Percentiles rank a stretch among this genome's conserved stretches.
Evolutionary conservation across 306 rosid species (phyloP).

Genomic region (Crotalaria pallida): DNA sequence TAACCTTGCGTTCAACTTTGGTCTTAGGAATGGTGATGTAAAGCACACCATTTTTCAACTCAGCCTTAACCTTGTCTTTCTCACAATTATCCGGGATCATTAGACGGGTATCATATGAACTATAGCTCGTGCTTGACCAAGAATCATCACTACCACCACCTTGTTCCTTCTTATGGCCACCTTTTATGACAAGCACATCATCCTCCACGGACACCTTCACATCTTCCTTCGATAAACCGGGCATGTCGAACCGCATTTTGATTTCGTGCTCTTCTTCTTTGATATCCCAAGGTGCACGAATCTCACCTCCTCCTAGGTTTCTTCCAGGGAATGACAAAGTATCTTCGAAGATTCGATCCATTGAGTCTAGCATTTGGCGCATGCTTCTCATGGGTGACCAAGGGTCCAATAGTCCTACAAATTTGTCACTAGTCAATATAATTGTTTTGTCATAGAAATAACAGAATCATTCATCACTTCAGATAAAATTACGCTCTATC

Average conservation of each 20-base stretch:
- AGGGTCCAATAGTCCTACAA: constrained; percentile 62
- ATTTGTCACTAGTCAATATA: not conserved
- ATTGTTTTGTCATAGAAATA: too few species aligned
- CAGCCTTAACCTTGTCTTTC: constrained; percentile 63
- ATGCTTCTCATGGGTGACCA: constrained; percentile 72
- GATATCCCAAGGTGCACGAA: constrained; percentile 68
- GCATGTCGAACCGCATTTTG: constrained; percentile 80
- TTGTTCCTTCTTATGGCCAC: constrained; percentile 36
- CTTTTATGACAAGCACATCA: constrained; percentile 54
- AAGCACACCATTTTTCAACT: constrained; percentile 86
- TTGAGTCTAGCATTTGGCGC: constrained; percentile 71
- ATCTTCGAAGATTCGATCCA: constrained; percentile 63
- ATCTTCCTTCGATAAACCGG: constrained; percentile 72
- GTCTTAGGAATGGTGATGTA: constrained; percentile 59
- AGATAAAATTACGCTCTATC: too few species aligned
- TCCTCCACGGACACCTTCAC: constrained; percentile 68
- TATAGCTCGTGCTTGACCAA: constrained; percentile 44
- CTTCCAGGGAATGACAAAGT: constrained; percentile 40
- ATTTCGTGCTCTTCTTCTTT: constrained; percentile 63
- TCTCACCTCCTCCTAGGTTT: constrained; percentile 35
- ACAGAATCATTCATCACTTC: too few species aligned
- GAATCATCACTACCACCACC: constrained; percentile 24
- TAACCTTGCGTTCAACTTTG: constrained; percentile 63
- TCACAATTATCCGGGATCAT: constrained; percentile 63
- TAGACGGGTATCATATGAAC: constrained; percentile 51